These are phyloP conservation scores for Ramularia collo-cygni DNA, from an alignment of 2,329 filamentous ascomycete species.

Conservation along the genomic window DNA sequence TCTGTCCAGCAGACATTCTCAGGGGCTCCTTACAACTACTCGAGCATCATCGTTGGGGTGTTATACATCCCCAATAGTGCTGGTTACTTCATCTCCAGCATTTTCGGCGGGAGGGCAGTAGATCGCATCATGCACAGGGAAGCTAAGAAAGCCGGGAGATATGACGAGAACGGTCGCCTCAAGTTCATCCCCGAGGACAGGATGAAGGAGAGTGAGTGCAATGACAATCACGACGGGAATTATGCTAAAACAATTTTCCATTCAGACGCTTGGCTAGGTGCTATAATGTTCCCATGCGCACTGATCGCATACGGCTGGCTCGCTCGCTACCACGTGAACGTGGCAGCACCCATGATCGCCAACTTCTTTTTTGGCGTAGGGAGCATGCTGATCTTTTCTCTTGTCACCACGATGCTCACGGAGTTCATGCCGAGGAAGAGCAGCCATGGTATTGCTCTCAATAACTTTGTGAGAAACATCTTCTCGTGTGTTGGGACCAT, in stretches of 20 bases:
- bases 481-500: constrained; percentile 65
- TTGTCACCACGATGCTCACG: constrained; percentile 72
- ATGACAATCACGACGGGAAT: no score
- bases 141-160: constrained; percentile 60
- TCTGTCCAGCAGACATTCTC: constrained; percentile 66
- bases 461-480: constrained; percentile 76
- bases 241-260: no score
- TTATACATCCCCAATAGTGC: constrained; percentile 70
- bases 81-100: constrained; percentile 63
- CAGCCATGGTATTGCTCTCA: constrained; percentile 68
- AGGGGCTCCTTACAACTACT: constrained; percentile 59
- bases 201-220: constrained; percentile 52
- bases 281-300: constrained; percentile 61
- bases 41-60: constrained; percentile 62
- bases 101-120: constrained; percentile 69
- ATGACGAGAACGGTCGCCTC: constrained; percentile 59
- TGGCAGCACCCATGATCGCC: constrained; percentile 27
- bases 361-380: constrained; percentile 59
- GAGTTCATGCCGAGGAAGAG: constrained; percentile 69
- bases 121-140: constrained; percentile 74
- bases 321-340: constrained; percentile 49
- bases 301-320: constrained; percentile 76
- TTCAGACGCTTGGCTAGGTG: constrained; percentile 66
- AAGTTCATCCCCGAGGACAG: constrained; percentile 71
- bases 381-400: constrained; percentile 71